A percentile compares a stretch with the other conserved stretches of the same genome.
These are phyloP conservation scores for Colletotrichum lupini DNA, from an alignment of 2,329 filamentous ascomycete species.

Conservation along the genomic window DNA sequence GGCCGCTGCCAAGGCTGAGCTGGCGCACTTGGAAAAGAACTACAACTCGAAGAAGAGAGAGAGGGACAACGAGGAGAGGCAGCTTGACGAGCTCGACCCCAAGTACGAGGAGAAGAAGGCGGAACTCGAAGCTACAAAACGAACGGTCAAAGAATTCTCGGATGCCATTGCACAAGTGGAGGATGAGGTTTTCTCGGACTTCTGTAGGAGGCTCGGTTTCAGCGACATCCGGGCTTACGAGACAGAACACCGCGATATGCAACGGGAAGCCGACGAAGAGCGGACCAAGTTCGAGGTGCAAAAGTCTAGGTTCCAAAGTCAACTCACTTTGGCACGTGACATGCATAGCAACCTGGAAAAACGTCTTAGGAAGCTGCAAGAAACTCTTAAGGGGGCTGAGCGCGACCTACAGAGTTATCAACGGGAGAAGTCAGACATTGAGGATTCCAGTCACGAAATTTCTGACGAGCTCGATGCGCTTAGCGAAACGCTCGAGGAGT, in stretches of 20 bases:
- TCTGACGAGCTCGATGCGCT: conserved; percentile 82
- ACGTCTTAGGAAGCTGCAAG: conserved; percentile 76
- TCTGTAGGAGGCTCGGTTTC: conserved; percentile 90
- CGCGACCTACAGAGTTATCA: conserved; percentile 77
- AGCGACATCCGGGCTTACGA: conserved; percentile 92
- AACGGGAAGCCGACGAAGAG: conserved; percentile 90
- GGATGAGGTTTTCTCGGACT: conserved; percentile 86
- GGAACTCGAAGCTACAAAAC: conserved; percentile 70
- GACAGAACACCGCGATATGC: conserved; percentile 89
- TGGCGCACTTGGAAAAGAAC: conserved; percentile 84
- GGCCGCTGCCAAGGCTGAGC: conserved; percentile 77
- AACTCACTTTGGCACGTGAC: conserved; percentile 66
- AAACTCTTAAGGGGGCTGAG: conserved; percentile 73
- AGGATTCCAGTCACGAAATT: conserved; percentile 77
- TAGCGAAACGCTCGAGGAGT: conserved; percentile 75
- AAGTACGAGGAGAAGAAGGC: conserved; percentile 80
- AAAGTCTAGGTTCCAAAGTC: conserved; percentile 76
- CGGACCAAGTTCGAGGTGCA: conserved; percentile 89
- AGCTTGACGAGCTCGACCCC: conserved; percentile 80
- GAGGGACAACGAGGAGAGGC: conserved; percentile 76
- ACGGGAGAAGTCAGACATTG: conserved; percentile 78
- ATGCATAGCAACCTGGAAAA: conserved; percentile 68
- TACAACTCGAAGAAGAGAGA: conserved; percentile 86
- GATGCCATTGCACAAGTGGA: conserved; percentile 82
- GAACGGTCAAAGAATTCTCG: conserved; percentile 63